A percentile compares a stretch with the other conserved stretches of the same genome.
phyloP scores from a whole-genome alignment of 345 rosid species.

The Syzygium grande region DNA sequence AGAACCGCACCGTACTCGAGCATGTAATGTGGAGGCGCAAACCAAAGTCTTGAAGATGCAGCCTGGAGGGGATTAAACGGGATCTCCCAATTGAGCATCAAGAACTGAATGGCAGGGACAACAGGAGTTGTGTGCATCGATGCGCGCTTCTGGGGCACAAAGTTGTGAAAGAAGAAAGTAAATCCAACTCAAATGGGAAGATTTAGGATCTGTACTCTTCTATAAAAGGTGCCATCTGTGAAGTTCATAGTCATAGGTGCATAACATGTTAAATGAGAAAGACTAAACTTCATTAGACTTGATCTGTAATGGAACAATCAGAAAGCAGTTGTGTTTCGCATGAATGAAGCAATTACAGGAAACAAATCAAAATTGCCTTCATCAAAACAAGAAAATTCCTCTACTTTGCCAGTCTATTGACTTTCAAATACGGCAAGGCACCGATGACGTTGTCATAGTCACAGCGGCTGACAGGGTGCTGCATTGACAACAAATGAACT shows the following conservation, averaged over 20 bases:
- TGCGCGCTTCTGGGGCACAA: neutral
- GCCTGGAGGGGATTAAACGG: neutral
- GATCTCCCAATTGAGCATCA: neutral
- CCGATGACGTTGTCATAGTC: constrained; percentile 92
- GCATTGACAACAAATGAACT: constrained; percentile 6
- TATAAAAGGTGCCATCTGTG: neutral
- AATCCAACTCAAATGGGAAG: neutral
- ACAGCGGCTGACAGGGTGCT: constrained; percentile 59
- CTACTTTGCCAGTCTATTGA: constrained; percentile 64
- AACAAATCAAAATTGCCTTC: constrained; percentile 1
- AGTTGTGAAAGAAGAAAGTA: neutral
- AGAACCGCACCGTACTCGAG: neutral
- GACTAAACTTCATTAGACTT: neutral
- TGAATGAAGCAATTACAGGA: neutral
- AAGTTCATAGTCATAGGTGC: neutral
- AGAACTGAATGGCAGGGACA: neutral
- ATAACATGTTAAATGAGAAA: neutral
- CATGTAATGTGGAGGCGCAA: neutral
- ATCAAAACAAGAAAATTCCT: neutral
- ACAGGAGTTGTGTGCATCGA: neutral
- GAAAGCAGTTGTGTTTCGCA: neutral
- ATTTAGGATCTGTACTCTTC: neutral
- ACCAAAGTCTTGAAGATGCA: neutral
- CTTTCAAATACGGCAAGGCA: constrained; percentile 81
- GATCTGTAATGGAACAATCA: neutral